Base-by-base conservation (phyloP, 1,284 basidiomycete genomes). In the Microstroma glucosiphilum region DNA sequence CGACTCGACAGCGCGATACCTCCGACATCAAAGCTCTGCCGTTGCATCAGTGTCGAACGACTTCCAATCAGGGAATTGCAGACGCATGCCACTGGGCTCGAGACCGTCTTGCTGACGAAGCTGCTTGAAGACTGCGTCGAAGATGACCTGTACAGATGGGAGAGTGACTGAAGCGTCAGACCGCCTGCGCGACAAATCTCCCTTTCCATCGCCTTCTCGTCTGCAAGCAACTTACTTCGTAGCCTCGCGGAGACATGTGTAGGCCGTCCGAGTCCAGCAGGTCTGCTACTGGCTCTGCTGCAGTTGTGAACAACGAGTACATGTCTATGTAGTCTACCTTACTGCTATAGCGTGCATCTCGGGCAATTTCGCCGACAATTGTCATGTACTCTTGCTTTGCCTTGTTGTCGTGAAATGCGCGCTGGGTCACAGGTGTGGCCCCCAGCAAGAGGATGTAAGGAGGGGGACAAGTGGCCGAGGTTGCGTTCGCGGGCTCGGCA, bases 1-100 rank as follows among this genome's bases (percentile, higher is more conserved):
- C n/a, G n/a, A n/a, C n/a, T n/a, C n/a, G n/a, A n/a, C n/a, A n/a
- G n/a, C n/a, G n/a, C n/a, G 30, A 9, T 37, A 37, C 30, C 3
- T 37, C 30, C 30, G 30, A 37, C n/a, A n/a, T 37, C 30, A 37
- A 9, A 3, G 30, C 30, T 37, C 30, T 9, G 30, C 30, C 30
- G 30, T 9, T 4, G 30, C 46, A 12, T 48, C 46, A 4, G 46
- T 23, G 12, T 23, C 4, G 7, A 48, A 48, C 46, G 17, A 4
- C 46, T 48, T 48, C 46, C 46, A 48, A 12, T 48, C 46, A n/a
- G 17, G 17, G 46, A 48, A 48, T 23, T n/a, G n/a, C 46, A 48
- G 17, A 48, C 6, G 46, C 11, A 48, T 48, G n/a, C 12, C 46
- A 4, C 23, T 12, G n/a, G 46, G 46, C 46, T 48, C 23, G 11